Conservation (phyloP, 78 protist genomes). For the Chrysochromulina tobinii region DNA sequence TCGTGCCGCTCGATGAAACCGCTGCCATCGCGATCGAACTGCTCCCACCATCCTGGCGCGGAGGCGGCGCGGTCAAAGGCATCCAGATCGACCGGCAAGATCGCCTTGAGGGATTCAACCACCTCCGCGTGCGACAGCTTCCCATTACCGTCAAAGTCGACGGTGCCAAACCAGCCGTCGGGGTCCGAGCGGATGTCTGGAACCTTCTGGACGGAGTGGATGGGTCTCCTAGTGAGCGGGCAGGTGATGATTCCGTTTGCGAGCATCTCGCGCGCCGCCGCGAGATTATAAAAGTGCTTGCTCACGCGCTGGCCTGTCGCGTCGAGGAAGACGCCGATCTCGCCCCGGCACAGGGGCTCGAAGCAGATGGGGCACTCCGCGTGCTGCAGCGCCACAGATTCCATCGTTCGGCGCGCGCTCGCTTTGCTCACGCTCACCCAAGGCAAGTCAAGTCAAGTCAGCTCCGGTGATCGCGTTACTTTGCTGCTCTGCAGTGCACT, state of each 20-base stretch:
- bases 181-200: no score
- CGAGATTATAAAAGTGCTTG: no score
- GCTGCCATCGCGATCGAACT: background rate
- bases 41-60: background rate
- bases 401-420: no score
- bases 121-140: background rate
- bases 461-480: no score
- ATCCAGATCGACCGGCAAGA: background rate
- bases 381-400: background rate
- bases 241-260: background rate
- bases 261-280: background rate
- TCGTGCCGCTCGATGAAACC: background rate
- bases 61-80: background rate
- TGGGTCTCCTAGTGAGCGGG: background rate
- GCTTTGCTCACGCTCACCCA: no score
- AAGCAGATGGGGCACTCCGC: slow-evolving; percentile 24
- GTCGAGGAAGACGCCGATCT: background rate
- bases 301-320: background rate
- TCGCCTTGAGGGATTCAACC: no score
- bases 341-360: background rate
- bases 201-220: background rate
- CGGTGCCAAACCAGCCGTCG: background rate
- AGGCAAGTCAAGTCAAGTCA: no score
- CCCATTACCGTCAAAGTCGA: background rate
- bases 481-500: no score